Percentiles rank a stretch among this genome's conserved stretches.
Evolutionary conservation across 75 land plant species (phyloP).

Genomic region (Ceratopteris richardii): DNA sequence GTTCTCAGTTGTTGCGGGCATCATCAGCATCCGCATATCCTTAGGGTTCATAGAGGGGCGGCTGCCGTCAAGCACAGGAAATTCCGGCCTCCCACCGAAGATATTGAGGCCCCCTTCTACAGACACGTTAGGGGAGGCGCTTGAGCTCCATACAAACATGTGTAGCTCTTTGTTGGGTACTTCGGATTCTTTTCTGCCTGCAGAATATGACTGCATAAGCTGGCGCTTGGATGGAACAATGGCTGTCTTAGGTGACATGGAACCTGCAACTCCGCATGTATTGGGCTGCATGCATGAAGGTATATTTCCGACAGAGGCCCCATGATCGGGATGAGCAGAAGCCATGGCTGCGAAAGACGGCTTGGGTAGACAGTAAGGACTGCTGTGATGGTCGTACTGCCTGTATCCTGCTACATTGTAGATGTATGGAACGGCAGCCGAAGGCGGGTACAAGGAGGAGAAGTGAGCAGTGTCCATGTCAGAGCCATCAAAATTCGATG

Average conservation of each 20-base stretch:
- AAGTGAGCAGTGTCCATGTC: background rate
- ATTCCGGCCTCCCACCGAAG: too few species aligned
- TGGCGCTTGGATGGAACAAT: background rate
- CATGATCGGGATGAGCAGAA: background rate
- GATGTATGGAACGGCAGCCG: background rate
- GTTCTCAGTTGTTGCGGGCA: slow-evolving; percentile 1
- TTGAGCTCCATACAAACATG: slow-evolving; percentile 87
- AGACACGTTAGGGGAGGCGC: slow-evolving; percentile 30
- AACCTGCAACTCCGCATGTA: too few species aligned
- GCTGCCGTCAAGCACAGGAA: too few species aligned
- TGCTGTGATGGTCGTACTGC: background rate
- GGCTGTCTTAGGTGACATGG: slow-evolving; percentile 4
- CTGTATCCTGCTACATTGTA: background rate
- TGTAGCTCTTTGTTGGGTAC: slow-evolving; percentile 54
- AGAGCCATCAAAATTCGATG: background rate
- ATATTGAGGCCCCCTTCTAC: too few species aligned
- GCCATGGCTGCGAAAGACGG: background rate
- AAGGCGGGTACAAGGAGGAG: background rate
- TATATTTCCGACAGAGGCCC: too few species aligned
- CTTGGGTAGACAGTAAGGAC: background rate
- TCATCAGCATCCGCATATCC: slow-evolving; percentile 14
- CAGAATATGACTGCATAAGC: too few species aligned
- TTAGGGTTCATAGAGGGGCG: slow-evolving; percentile 7
- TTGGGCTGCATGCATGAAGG: too few species aligned
- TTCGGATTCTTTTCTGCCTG: too few species aligned